Evolutionary conservation across 2,329 filamentous ascomycete genomes (phyloP).

Genomic region (Cytospora piceae): DNA sequence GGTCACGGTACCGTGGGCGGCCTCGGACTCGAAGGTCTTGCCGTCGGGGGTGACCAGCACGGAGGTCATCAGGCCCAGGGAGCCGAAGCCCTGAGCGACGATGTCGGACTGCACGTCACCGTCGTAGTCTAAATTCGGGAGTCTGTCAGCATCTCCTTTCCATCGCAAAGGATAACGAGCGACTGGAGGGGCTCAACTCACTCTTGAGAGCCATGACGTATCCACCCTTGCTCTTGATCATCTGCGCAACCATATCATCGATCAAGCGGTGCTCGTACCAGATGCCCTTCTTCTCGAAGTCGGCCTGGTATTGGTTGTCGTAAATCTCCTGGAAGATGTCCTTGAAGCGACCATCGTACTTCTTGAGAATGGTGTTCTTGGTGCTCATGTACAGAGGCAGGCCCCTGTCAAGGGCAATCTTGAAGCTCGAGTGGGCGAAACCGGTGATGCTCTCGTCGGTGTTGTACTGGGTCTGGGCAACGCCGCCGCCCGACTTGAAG

Average conservation of each 20-base stretch:
- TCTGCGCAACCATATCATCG: conserved; percentile 99
- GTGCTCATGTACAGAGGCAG: conserved; percentile 99
- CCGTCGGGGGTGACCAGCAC: conserved; percentile 96
- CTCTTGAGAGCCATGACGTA: conserved; percentile 99
- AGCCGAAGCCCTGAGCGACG: conserved; percentile 96
- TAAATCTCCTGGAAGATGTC: conserved; percentile 99
- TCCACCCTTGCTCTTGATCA: conserved; percentile 97
- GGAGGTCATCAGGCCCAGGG: conserved; percentile 97
- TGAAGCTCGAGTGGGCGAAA: conserved; percentile 96
- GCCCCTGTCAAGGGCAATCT: conserved; percentile 84
- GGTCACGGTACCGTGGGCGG: conserved; percentile 96
- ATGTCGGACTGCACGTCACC: conserved; percentile 99
- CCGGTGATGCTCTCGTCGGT: conserved; percentile 93
- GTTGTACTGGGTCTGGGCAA: conserved; percentile 97
- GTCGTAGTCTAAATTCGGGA: conserved; percentile 77
- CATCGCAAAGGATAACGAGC: neutral
- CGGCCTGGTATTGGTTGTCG: conserved; percentile 80
- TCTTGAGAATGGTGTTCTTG: conserved; percentile 99
- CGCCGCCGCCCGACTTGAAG: conserved; percentile 83
- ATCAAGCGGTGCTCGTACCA: conserved; percentile 99
- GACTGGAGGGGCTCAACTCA: conserved; percentile 49
- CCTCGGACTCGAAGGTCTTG: conserved; percentile 96
- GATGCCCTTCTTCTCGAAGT: conserved; percentile 89
- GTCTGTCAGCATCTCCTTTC: conserved; percentile 27
- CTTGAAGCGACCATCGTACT: conserved; percentile 98